Evolutionary conservation across 208 protist species (phyloP), one percentile per base, ranked within the genome.

Genomic region (Strigomonas culicis): DNA sequence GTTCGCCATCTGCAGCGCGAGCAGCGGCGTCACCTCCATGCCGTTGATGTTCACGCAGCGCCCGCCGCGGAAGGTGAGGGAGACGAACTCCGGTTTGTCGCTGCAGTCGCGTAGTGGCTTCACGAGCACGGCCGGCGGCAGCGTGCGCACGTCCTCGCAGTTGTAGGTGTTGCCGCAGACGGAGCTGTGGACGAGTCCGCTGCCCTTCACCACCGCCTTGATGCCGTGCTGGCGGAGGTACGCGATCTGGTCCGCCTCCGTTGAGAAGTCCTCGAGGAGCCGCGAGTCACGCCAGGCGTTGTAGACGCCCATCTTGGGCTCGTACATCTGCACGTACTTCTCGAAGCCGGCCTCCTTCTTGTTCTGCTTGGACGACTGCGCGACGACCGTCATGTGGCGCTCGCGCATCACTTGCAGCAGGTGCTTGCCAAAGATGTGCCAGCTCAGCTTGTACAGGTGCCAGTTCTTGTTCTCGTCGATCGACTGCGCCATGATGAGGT

Each of bases 301-400:
- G 80, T 96, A 97, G 19, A 96, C 86, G 15, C 75, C 79, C 84
- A 97, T 94, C 65, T 83, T 74, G 10, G 92, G 92, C 27, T 65
- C 79, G 72, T 92, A 80, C 62, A 71, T 80, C 41, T 90, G 82
- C 27, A 92, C 88, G 72, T 96, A 94, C 60, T 86, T 88, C 73
- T 96, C 92, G 66, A 97, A 96, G 60, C 88, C 84, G 17, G 84
- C 64, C 73, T 93, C 87, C 64, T 93, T 93, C 59, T 82, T 90
- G 66, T 76, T 92, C 49, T 84, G 80, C 47, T 84, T 90, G 39
- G 86, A 94, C 70, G 80, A 83, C 74, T 97, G 92, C 27, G 92
- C 82, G 25, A 97, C 88, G 51, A 95, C 90, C 15, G 88, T 90
- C 76, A 94, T 88, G 64, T 73, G 60, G 15, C 83, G 79, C 28